Percentiles rank a stretch among this genome's conserved stretches.
Conservation (phyloP, 768 basidiomycete genomes). For the Clitopilus passeckerianus region DNA sequence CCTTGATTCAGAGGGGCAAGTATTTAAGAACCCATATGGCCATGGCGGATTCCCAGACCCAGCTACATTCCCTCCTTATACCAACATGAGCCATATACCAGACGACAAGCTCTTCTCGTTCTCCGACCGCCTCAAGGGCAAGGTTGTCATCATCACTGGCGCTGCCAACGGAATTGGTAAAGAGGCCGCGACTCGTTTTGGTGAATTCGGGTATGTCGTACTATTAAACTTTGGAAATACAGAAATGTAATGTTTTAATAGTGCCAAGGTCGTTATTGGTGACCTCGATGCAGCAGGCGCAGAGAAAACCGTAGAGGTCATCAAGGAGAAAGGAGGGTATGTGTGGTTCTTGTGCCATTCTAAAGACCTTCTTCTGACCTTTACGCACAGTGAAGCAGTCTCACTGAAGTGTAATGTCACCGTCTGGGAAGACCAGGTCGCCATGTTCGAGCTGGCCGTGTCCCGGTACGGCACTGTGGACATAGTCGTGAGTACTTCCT, state of each 20-base stretch:
- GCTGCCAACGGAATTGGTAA: constrained; percentile 51
- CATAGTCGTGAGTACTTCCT: constrained; percentile 37
- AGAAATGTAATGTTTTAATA: constrained; percentile 12
- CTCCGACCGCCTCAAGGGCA: constrained; percentile 34
- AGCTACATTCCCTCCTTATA: neutral
- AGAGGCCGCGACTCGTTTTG: constrained; percentile 46
- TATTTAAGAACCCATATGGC: neutral
- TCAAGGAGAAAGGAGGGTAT: constrained; percentile 39
- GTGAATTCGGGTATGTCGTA: constrained; percentile 38
- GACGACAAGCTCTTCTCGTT: constrained; percentile 42
- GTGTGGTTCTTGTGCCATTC: constrained; percentile 7
- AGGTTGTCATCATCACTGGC: constrained; percentile 51
- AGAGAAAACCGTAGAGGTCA: constrained; percentile 33
- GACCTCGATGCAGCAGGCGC: constrained; percentile 40
- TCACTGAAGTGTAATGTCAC: constrained; percentile 45
- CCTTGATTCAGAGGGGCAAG: neutral
- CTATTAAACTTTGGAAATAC: neutral
- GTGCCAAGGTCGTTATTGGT: constrained; percentile 51
- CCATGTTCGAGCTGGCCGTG: constrained; percentile 45
- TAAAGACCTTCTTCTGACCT: neutral
- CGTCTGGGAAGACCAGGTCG: constrained; percentile 47
- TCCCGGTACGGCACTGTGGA: constrained; percentile 44
- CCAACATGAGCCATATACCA: constrained; percentile 38
- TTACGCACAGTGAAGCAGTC: constrained; percentile 31
- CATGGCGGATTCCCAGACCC: neutral